Conservation (phyloP, 2,329 filamentous ascomycete genomes). For the Talaromyces sp. region DNA sequence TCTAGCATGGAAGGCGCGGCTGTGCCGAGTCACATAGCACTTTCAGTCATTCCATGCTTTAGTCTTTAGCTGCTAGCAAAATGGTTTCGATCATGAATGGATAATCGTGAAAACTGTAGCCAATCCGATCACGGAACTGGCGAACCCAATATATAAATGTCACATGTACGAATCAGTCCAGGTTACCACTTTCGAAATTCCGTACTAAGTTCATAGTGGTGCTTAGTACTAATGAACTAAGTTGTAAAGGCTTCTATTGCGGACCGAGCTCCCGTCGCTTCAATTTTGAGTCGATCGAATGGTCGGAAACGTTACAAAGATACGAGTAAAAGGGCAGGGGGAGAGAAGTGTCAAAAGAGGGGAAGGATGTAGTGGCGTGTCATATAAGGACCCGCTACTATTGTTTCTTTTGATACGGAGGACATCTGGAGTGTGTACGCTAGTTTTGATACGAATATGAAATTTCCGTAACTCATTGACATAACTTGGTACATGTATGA, state of each 20-base stretch:
- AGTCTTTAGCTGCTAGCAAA: not conserved
- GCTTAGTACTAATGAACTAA: not conserved
- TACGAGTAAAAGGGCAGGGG: not conserved
- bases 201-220: not conserved
- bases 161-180: not conserved
- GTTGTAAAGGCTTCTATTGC: not conserved
- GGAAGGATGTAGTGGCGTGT: not conserved
- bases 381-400: not conserved
- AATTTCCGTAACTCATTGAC: not conserved
- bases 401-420: not conserved
- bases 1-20: not conserved
- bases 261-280: not conserved
- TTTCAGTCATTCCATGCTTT: not conserved
- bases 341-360: not conserved
- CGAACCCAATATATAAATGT: not conserved
- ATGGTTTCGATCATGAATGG: not conserved
- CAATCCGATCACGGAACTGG: not conserved
- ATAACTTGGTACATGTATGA: not conserved
- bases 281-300: not conserved
- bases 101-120: not conserved
- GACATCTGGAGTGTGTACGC: not conserved
- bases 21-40: not conserved
- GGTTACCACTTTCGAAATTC: not conserved
- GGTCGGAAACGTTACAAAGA: not conserved
- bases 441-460: not conserved